Percentiles rank a stretch among this genome's conserved stretches.
phyloP scores from a whole-genome alignment of 2,329 filamentous ascomycete species.

The Cadophora luteo-olivacea region DNA sequence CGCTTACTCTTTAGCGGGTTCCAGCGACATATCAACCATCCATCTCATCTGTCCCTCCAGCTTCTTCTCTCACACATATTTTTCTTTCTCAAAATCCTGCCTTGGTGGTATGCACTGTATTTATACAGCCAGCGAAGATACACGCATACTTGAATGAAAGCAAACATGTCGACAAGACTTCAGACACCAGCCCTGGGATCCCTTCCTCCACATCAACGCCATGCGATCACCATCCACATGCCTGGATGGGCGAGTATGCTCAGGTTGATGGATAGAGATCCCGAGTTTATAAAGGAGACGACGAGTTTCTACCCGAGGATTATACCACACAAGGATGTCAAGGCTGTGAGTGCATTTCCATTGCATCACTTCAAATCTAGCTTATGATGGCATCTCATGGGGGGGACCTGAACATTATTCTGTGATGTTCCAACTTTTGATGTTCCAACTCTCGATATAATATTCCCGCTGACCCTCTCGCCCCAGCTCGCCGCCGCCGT shows the following conservation, averaged over 20 bases:
- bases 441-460: neutral
- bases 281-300: conserved; percentile 26
- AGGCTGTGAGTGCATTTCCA: conserved; percentile 27
- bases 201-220: conserved; percentile 35
- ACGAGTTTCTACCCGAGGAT: conserved; percentile 39
- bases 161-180: conserved; percentile 30
- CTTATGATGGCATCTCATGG: neutral
- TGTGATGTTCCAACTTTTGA: neutral
- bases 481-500: conserved; percentile 23
- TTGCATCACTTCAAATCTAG: neutral
- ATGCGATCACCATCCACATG: conserved; percentile 39
- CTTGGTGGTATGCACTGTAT: neutral
- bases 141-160: neutral
- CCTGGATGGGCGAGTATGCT: conserved; percentile 34
- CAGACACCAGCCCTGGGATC: conserved; percentile 31
- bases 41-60: neutral
- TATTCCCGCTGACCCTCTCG: conserved; percentile 12
- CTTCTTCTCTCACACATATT: conserved; percentile 2
- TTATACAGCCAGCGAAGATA: neutral
- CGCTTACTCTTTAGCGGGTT: neutral
- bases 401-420: neutral
- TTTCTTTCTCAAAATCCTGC: neutral
- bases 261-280: conserved; percentile 30
- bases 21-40: conserved; percentile 3
- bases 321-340: conserved; percentile 35